Base-by-base conservation (phyloP, 2,329 filamentous ascomycete species). In the Ceratocystis ficicola region DNA sequence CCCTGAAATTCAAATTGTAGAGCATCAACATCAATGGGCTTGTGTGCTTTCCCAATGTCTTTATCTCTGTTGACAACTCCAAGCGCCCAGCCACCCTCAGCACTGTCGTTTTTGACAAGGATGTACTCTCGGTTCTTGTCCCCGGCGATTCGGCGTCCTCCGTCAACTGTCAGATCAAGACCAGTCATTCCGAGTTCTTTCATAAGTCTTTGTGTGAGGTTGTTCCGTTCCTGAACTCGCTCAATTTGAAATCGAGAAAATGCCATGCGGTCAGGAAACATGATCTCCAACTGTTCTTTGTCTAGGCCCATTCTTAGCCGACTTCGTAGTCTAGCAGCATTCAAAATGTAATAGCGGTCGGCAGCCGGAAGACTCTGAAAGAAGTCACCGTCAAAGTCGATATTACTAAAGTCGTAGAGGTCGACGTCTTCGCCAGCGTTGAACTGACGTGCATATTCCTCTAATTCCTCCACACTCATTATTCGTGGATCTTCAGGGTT, bases 241-340 rank as follows among this genome's bases (percentile, higher is more conserved):
- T 97, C 94, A 67, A 99, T 96, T 75, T 99, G 94, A 72, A 99
- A 99, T 68, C 82, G 87, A 0, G 92, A 96, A 73, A 99, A 99
- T 0, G 88, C 94, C 91, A 99, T 96, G 30, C 94, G 85, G 73
- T 99, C 88, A 0, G 94, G 93, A 73, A 99, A 99, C 94, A 99
- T 99, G 59, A 81, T 84, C 70, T 97, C 92, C 15, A 99, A 77
- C 75, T 99, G 94, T 69, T 99, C 93, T 75, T 97, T 97, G 66
- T 90, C 95, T 71, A 96, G 83, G 0, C 94, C 94, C 93, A 99
- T 96, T 73, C 94, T 85, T 72, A 99, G 79, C 64, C 94, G 83
- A 74, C 90, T 96, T 66, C 94, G 81, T 68, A 99, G 74, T 68
- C 94, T 83, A 1, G 95, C 94, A 1, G 95, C 94, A 73, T 99